phyloP scores from a whole-genome alignment of 495 filamentous ascomycete species.

The Tuber aestivum region DNA sequence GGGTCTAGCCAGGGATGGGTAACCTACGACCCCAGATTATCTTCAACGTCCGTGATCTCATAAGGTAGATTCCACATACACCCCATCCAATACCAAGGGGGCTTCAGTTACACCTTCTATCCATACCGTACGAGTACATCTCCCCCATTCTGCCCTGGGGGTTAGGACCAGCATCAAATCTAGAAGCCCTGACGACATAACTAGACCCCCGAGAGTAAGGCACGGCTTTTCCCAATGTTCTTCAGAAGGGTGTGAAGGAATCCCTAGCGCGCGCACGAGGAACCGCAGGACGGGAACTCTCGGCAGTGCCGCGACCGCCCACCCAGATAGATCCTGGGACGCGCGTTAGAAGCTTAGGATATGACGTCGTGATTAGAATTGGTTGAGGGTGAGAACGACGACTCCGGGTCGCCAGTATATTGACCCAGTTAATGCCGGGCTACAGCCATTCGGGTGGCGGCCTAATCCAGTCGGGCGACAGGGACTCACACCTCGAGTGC shows the following conservation, averaged over 20 bases:
- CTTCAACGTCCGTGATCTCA: not conserved
- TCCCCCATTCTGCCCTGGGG: too few species aligned
- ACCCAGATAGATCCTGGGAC: slow-evolving; percentile 29
- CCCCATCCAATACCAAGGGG: slow-evolving; percentile 60
- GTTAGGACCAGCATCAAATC: slow-evolving; percentile 74
- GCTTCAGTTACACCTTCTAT: slow-evolving; percentile 58
- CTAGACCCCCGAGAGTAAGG: slow-evolving; percentile 72
- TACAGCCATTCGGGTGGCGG: slow-evolving; percentile 60
- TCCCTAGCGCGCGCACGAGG: slow-evolving; percentile 70
- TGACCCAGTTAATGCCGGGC: slow-evolving; percentile 73
- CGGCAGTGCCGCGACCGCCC: slow-evolving; percentile 70
- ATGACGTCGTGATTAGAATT: slow-evolving; percentile 47
- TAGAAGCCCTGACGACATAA: slow-evolving; percentile 68
- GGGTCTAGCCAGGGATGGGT: slow-evolving; percentile 55
- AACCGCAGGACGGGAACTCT: slow-evolving; percentile 60
- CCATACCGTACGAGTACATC: too few species aligned
- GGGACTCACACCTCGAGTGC: slow-evolving; percentile 65
- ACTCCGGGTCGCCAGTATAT: slow-evolving; percentile 59
- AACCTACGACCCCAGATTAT: slow-evolving; percentile 51
- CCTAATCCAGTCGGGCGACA: slow-evolving; percentile 66
- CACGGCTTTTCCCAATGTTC: slow-evolving; percentile 64
- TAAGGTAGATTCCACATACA: slow-evolving; percentile 8
- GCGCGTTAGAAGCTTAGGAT: slow-evolving; percentile 49
- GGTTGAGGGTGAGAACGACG: slow-evolving; percentile 63
- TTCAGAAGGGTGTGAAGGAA: slow-evolving; percentile 78